Base-by-base conservation (phyloP, 305 asterid genomes). In the Ruellia speciosa region DNA sequence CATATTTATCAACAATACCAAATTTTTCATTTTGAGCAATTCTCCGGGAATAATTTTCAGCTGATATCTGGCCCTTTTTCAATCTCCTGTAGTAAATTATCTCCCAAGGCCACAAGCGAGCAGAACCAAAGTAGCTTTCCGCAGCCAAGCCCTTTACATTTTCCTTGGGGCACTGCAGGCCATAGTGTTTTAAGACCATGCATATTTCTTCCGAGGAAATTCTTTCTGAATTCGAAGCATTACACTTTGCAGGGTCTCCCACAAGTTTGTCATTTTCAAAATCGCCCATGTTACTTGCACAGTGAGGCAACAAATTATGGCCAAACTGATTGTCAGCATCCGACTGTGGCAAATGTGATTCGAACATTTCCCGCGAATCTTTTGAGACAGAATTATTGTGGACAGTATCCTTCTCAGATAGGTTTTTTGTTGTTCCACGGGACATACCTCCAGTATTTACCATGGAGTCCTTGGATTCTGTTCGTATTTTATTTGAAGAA, bases 41-140 rank as follows among this genome's bases (percentile, higher is more conserved):
- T 66, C 93, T 79, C 52, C 71, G 65, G 3, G 74, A 73, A 58
- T 79, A 74, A 64, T 72, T 77, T 62, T 77, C 83, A 59, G 78
- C 64, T 62, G 84, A 77, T 52, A 78, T 64, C 43, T 67, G 67
- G 14, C 83, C 88, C 66, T 77, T 80, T 51, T 66, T 78, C 70
- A 74, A 75, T 65, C 83, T 74, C 73, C 90, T 72, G 33, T 78
- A 85, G 67, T 74, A 85, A 34, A 80, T 71, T 50, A 82, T 70
- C 70, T 78, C 84, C 90, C 90, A 80, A 45, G 88, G 90, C 88
- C 94, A 85, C 33, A 74, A 66, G 51, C 90, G 78, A 47, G 86
- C 81, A 31, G 77, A 76, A 66, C 90, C 87, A 52, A 85, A 85
- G 69, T 67, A 80, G 47, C 47, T 52, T 52, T 78, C 84, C 63